phyloP scores from a whole-genome alignment of 208 protist species.

The Spongospora subterranea region DNA sequence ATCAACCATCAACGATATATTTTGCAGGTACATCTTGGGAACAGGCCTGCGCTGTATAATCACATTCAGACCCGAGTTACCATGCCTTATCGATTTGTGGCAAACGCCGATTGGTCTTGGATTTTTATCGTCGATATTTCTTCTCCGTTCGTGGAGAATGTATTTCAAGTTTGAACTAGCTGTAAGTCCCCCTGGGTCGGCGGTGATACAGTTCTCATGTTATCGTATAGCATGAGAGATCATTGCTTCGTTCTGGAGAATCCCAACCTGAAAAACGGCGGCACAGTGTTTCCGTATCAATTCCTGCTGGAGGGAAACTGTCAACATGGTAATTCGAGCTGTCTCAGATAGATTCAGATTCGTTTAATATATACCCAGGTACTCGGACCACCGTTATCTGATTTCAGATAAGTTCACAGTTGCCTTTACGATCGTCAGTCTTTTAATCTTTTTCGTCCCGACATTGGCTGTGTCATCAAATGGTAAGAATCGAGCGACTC shows the following conservation, averaged over 20 bases:
- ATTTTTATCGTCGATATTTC: constrained; percentile 31
- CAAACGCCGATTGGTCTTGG: background rate
- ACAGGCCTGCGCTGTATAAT: background rate
- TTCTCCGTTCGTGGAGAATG: constrained; percentile 37
- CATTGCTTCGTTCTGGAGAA: background rate
- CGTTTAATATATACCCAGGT: background rate
- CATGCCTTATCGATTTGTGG: constrained; percentile 31
- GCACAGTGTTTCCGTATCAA: too few species aligned
- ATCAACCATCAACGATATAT: background rate
- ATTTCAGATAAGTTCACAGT: constrained; percentile 11
- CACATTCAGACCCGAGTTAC: constrained; percentile 9
- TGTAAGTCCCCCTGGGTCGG: background rate
- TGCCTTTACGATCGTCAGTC: background rate
- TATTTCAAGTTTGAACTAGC: constrained; percentile 50
- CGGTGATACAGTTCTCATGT: background rate
- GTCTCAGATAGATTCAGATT: background rate
- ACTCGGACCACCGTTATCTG: constrained; percentile 12
- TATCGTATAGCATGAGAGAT: constrained; percentile 3
- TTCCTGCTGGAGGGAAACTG: background rate
- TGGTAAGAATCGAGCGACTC: constrained; percentile 10
- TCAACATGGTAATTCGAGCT: too few species aligned
- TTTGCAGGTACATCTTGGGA: background rate
- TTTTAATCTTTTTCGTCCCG: constrained; percentile 15
- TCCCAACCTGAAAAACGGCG: background rate
- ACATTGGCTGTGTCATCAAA: background rate